Base-by-base conservation (phyloP, 805 yeast species). In the Danielozyma ontarioensis region DNA sequence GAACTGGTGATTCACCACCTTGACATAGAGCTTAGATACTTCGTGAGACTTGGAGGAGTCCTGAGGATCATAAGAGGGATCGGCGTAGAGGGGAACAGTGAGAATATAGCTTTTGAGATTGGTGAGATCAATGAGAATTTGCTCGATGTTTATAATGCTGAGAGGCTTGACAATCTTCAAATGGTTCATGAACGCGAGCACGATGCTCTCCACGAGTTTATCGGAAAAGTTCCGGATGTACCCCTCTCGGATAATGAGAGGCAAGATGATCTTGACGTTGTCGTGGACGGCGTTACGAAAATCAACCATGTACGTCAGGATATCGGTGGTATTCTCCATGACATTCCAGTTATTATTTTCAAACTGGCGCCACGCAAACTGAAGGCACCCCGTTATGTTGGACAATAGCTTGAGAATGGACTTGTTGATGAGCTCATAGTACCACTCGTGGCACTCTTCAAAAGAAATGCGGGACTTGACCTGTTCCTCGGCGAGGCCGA, bases 361-460 rank as follows among this genome's bases (percentile, higher is more conserved):
- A 70, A 93, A 79, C 48, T 87, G 96, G 43, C 93, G 70, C 95
- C 96, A 89, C 4, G 82, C 72, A 36, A 78, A 73, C 17, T 75
- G 77, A 31, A 81, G 57, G 42, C 84, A 88, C 16, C 59, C 49
- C 13, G 76, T 74, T 14, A 84, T 70, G 43, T 83, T 79, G 16
- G 59, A 57, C 17, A 83, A 64, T 14, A 88, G 55, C 10, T 71
- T 53, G 14, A 68, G 69, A 14, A 83, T 70, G 17, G 84, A 73
- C 25, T 65, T 64, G 38, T 77, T 76, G 32, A 86, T 74, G 13
- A 81, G 48, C 31, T 70, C 73, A 19, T 76, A 65, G 51, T 76
- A 86, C 1, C 68, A 53, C 29, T 76, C 77, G 35, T 71, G 73
- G n/a, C 74, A 72, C 2, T 51, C 48, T 11, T 76, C 83, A 45